A percentile compares a stretch with the other conserved stretches of the same genome.
phyloP scores from a whole-genome alignment of 2,329 filamentous ascomycete genomes.

The Hypoxylon rubiginosum region DNA sequence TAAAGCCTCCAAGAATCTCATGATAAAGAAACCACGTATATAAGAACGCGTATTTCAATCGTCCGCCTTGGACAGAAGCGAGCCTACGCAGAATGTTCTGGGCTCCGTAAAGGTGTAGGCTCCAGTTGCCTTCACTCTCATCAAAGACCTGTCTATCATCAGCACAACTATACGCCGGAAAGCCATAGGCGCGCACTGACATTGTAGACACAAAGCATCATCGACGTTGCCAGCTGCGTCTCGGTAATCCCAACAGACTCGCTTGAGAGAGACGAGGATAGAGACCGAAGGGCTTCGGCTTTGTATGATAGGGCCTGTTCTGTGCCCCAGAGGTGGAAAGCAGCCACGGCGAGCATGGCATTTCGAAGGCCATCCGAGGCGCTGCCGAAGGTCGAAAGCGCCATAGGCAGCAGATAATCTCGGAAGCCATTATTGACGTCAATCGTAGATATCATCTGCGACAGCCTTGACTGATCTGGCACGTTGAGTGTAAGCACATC shows the following conservation, averaged over 20 bases:
- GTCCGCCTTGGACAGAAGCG: slow-evolving; percentile 46
- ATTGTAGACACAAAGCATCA: slow-evolving; percentile 66
- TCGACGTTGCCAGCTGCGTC: slow-evolving; percentile 60
- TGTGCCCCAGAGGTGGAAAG: slow-evolving; percentile 57
- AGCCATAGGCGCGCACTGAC: slow-evolving; percentile 48
- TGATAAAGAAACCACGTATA: slow-evolving; percentile 64
- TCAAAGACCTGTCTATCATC: slow-evolving; percentile 59
- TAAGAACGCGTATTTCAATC: slow-evolving; percentile 55
- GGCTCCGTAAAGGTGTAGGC: slow-evolving; percentile 60
- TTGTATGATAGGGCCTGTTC: slow-evolving; percentile 60
- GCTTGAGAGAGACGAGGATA: slow-evolving; percentile 56
- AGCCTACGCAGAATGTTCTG: slow-evolving; percentile 54
- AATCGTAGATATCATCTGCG: slow-evolving; percentile 62
- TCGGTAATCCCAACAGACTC: slow-evolving; percentile 51
- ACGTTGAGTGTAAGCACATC: slow-evolving; percentile 28
- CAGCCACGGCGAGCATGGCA: slow-evolving; percentile 60
- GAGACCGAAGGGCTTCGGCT: slow-evolving; percentile 55
- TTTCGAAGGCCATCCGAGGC: slow-evolving; percentile 57
- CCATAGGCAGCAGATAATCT: slow-evolving; percentile 61
- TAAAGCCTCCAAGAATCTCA: slow-evolving; percentile 61
- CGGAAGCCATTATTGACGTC: slow-evolving; percentile 62
- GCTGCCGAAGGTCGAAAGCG: slow-evolving; percentile 53
- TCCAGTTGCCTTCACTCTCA: slow-evolving; percentile 61
- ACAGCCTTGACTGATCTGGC: slow-evolving; percentile 57
- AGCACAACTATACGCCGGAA: slow-evolving; percentile 16